Percentiles rank a stretch among this genome's conserved stretches.
These are phyloP conservation scores for Alternaria brassicae DNA, from an alignment of 2,329 filamentous ascomycete species.

Conservation along the genomic window DNA sequence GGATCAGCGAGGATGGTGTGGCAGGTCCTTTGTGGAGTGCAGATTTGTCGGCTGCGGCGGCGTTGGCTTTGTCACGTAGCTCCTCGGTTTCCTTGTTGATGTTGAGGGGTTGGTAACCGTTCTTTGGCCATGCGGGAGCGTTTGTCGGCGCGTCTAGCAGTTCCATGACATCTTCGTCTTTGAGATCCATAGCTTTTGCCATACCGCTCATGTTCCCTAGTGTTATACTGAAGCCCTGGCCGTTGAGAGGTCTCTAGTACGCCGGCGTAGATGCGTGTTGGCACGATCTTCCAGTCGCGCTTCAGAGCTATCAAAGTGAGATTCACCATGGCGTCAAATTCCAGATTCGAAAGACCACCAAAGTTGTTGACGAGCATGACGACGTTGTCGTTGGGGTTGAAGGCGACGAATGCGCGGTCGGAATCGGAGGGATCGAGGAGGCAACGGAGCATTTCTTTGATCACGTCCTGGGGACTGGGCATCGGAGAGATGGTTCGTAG, in stretches of 20 bases:
- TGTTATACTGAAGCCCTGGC: constrained; percentile 64
- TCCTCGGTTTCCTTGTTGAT: constrained; percentile 36
- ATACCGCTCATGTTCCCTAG: constrained; percentile 60
- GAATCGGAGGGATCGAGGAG: constrained; percentile 57
- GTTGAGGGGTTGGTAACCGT: constrained; percentile 49
- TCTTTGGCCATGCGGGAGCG: constrained; percentile 61
- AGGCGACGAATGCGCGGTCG: constrained; percentile 59
- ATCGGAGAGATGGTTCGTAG: constrained; percentile 56
- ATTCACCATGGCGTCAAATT: constrained; percentile 57
- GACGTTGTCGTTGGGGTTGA: constrained; percentile 55
- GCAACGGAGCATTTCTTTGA: constrained; percentile 58
- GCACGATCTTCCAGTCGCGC: constrained; percentile 58
- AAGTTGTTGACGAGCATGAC: constrained; percentile 60
- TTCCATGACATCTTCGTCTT: constrained; percentile 53
- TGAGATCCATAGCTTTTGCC: constrained; percentile 51
- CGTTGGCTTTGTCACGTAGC: constrained; percentile 41
- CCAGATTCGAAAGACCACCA: constrained; percentile 57
- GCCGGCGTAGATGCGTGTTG: constrained; percentile 57
- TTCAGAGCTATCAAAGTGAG: constrained; percentile 53
- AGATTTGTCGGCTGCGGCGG: constrained; percentile 28
- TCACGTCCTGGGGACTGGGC: constrained; percentile 58
- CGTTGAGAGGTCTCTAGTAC: constrained; percentile 63
- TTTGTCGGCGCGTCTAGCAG: constrained; percentile 60
- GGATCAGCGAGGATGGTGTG: constrained; percentile 52
- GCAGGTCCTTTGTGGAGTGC: constrained; percentile 36